Percentiles rank a stretch among this genome's conserved stretches.
Evolutionary conservation across 2,329 filamentous ascomycete genomes (phyloP).

Genomic region (Cytospora mali): DNA sequence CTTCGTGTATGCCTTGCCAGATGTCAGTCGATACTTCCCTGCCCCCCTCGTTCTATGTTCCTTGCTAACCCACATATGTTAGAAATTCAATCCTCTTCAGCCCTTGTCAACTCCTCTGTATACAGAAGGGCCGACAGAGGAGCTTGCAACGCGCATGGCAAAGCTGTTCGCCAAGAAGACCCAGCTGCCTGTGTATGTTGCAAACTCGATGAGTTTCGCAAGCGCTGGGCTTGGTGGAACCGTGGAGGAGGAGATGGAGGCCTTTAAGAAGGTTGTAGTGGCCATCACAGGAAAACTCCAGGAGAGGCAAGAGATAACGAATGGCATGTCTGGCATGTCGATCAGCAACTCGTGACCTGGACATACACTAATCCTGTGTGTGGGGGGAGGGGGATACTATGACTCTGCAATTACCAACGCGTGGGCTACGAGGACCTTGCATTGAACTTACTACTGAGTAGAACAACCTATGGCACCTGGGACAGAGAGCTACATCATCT

Average conservation of each 20-base stretch:
- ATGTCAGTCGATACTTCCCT: slow-evolving; percentile 58
- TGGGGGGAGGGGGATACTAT: too few species aligned
- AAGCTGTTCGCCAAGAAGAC: slow-evolving; percentile 78
- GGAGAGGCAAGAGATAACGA: slow-evolving; percentile 34
- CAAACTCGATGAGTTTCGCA: slow-evolving; percentile 80
- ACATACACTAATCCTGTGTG: background rate
- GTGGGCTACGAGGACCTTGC: background rate
- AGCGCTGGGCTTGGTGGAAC: slow-evolving; percentile 75
- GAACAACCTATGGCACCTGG: background rate
- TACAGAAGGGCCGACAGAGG: slow-evolving; percentile 72
- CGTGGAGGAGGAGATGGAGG: slow-evolving; percentile 93
- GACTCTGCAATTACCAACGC: background rate
- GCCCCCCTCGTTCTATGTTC: background rate
- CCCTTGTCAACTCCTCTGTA: slow-evolving; percentile 80
- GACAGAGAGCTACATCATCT: background rate
- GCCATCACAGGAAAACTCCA: slow-evolving; percentile 63
- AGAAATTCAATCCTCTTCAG: slow-evolving; percentile 59
- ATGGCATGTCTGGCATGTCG: slow-evolving; percentile 30
- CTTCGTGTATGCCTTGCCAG: slow-evolving; percentile 90
- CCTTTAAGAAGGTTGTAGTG: slow-evolving; percentile 73
- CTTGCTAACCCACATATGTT: slow-evolving; percentile 1
- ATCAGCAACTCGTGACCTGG: slow-evolving; percentile 22
- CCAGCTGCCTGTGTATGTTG: slow-evolving; percentile 81
- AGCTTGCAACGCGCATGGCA: slow-evolving; percentile 84
- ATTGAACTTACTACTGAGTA: background rate